These are phyloP conservation scores for Cardamine chenopodiifolia DNA, from an alignment of 345 rosid genomes.

Conservation along the genomic window DNA sequence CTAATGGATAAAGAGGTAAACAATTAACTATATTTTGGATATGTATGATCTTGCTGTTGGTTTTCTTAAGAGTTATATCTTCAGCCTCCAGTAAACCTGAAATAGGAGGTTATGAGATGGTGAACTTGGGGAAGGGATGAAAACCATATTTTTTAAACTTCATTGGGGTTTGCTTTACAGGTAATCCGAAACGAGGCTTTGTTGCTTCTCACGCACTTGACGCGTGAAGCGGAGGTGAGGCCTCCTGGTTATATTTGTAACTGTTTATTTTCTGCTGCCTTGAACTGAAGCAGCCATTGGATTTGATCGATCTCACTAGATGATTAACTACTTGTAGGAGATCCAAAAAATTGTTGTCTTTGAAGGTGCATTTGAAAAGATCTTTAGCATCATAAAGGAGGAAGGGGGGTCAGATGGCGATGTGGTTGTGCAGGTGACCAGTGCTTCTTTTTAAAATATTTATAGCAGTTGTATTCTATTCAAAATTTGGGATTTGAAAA, in stretches of 20 bases:
- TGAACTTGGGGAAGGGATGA: slow-evolving; percentile 5
- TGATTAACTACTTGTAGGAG: slow-evolving; percentile 56
- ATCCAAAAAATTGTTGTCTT: slow-evolving; percentile 98
- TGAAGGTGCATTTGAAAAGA: slow-evolving; percentile 97
- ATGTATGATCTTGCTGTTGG: slow-evolving; percentile 6
- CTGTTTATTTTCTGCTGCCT: slow-evolving; percentile 12
- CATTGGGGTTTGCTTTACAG: slow-evolving; percentile 48
- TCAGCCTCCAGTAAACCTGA: slow-evolving; percentile 6
- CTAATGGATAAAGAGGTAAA: slow-evolving; percentile 98
- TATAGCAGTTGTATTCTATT: slow-evolving; percentile 1
- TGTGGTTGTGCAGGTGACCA: slow-evolving; percentile 93
- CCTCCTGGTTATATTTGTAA: slow-evolving; percentile 27
- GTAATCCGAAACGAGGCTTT: slow-evolving; percentile 95
- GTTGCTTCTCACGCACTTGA: slow-evolving; percentile 88
- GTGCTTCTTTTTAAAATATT: neutral
- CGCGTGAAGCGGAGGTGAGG: slow-evolving; percentile 94
- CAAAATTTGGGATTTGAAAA: neutral
- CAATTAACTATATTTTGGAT: neutral
- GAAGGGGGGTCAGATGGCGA: slow-evolving; percentile 99
- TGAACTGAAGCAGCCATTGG: slow-evolving; percentile 4
- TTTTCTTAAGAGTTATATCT: slow-evolving; percentile 11
- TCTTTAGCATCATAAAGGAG: slow-evolving; percentile 87
- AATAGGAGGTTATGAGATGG: slow-evolving; percentile 21
- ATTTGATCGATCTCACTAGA: slow-evolving; percentile 21
- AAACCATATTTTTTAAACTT: neutral